These are phyloP conservation scores for Ustilago bromivora DNA, from an alignment of 1,284 basidiomycete species.

Conservation along the genomic window DNA sequence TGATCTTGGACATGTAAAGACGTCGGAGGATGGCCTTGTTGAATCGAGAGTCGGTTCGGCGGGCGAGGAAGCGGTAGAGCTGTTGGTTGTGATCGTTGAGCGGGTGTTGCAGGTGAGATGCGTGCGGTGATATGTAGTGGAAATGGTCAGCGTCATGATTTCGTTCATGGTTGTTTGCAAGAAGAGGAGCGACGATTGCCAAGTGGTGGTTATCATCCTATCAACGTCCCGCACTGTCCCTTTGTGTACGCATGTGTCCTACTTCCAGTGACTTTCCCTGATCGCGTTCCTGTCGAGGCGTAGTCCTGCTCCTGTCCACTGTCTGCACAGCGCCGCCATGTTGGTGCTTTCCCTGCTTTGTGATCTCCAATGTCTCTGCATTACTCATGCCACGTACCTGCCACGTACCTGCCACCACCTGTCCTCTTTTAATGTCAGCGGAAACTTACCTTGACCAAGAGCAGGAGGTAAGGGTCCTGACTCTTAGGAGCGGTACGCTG, in stretches of 20 bases:
- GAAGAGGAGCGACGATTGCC: not conserved
- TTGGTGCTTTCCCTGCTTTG: not conserved
- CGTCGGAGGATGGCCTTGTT: constrained; percentile 98
- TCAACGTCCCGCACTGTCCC: too few relatives aligned
- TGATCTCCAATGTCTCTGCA: not conserved
- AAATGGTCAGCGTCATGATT: constrained; percentile 12
- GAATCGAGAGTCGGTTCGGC: constrained; percentile 94
- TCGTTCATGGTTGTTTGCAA: not conserved
- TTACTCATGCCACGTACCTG: not conserved
- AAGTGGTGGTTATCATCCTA: not conserved
- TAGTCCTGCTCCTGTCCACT: not conserved
- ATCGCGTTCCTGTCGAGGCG: not conserved
- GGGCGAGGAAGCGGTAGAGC: constrained; percentile 99
- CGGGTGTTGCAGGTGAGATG: not conserved
- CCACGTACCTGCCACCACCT: constrained; percentile 4
- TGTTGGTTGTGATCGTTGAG: constrained; percentile 68
- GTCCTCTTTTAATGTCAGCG: not conserved
- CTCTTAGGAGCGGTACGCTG: constrained; percentile 94
- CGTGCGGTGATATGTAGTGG: not conserved
- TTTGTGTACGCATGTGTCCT: too few relatives aligned
- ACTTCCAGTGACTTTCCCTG: not conserved
- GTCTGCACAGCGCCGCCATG: not conserved
- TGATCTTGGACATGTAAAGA: constrained; percentile 96
- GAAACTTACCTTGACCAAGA: constrained; percentile 89
- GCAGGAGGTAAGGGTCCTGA: constrained; percentile 98